phyloP scores from a whole-genome alignment of 176 grass and related monocot genomes.

The Juncus effusus region DNA sequence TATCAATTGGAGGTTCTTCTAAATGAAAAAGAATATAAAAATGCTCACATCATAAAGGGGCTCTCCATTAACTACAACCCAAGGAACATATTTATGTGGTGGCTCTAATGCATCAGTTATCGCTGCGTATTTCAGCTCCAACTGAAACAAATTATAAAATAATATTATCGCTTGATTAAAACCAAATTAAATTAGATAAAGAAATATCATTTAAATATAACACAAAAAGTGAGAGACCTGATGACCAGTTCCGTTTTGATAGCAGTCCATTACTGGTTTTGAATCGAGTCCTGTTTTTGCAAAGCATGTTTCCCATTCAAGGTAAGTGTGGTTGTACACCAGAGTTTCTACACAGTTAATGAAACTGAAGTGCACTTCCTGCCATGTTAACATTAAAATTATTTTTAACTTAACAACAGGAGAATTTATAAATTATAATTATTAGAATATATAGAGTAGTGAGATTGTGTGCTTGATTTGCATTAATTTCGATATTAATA shows the following conservation, averaged over 20 bases:
- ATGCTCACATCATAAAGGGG: slow-evolving; percentile 60
- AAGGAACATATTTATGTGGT: slow-evolving; percentile 71
- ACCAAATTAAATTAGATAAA: background rate
- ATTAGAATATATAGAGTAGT: too few species aligned
- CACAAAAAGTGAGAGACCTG: slow-evolving; percentile 33
- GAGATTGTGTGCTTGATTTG: too few species aligned
- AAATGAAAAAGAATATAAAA: background rate
- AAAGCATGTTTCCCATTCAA: slow-evolving; percentile 73
- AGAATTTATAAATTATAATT: background rate
- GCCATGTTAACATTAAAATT: background rate
- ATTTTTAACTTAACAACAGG: slow-evolving; percentile 4
- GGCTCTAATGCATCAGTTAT: slow-evolving; percentile 67
- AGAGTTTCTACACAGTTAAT: slow-evolving; percentile 76
- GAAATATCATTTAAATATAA: background rate
- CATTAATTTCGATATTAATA: too few species aligned
- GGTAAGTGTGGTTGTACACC: slow-evolving; percentile 40
- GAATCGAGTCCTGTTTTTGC: slow-evolving; percentile 46
- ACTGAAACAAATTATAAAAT: slow-evolving; percentile 34
- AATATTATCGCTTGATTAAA: background rate
- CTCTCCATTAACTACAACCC: slow-evolving; percentile 81
- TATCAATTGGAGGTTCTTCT: background rate
- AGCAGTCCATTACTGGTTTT: slow-evolving; percentile 55
- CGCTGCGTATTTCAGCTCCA: slow-evolving; percentile 64
- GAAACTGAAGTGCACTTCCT: slow-evolving; percentile 76
- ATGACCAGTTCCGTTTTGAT: slow-evolving; percentile 44